Conservation (phyloP, 2,329 filamentous ascomycete species). For the Dryadomyces quercus-mongolicae region DNA sequence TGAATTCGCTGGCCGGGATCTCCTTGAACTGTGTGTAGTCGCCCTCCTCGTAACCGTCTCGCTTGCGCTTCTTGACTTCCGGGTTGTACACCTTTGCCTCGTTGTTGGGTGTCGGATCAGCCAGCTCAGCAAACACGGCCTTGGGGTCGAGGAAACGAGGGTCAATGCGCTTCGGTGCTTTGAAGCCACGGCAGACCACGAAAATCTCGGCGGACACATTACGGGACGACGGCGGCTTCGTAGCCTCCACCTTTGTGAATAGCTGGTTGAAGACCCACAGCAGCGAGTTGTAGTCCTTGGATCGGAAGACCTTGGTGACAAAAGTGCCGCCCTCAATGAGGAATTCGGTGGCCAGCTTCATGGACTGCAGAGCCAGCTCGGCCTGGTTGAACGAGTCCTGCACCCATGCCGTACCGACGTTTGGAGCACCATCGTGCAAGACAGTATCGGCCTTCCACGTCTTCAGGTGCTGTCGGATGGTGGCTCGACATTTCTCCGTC, state of each 20-base stretch:
- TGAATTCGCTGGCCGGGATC: constrained; percentile 78
- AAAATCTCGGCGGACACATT: constrained; percentile 98
- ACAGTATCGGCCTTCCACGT: constrained; percentile 95
- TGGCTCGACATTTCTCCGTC: constrained; percentile 87
- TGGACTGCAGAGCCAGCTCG: constrained; percentile 75
- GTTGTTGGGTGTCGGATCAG: constrained; percentile 77
- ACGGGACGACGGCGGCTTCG: constrained; percentile 88
- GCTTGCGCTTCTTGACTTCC: constrained; percentile 92
- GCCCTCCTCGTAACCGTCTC: constrained; percentile 94
- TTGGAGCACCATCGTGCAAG: constrained; percentile 91
- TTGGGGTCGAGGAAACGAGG: constrained; percentile 83
- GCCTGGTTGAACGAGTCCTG: constrained; percentile 98
- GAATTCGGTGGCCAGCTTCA: constrained; percentile 93
- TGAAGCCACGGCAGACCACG: constrained; percentile 90
- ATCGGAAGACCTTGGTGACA: constrained; percentile 94
- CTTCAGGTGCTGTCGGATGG: constrained; percentile 80
- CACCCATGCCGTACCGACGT: constrained; percentile 95
- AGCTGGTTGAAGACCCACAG: constrained; percentile 98
- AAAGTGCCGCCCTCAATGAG: constrained; percentile 81
- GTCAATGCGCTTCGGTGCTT: constrained; percentile 87
- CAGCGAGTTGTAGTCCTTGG: constrained; percentile 91
- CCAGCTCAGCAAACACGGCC: constrained; percentile 85
- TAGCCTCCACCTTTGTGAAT: constrained; percentile 90
- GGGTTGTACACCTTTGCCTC: constrained; percentile 98
- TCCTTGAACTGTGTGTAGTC: constrained; percentile 91